Conservation (phyloP, 257 asterid species). For the Echites panduratus region DNA sequence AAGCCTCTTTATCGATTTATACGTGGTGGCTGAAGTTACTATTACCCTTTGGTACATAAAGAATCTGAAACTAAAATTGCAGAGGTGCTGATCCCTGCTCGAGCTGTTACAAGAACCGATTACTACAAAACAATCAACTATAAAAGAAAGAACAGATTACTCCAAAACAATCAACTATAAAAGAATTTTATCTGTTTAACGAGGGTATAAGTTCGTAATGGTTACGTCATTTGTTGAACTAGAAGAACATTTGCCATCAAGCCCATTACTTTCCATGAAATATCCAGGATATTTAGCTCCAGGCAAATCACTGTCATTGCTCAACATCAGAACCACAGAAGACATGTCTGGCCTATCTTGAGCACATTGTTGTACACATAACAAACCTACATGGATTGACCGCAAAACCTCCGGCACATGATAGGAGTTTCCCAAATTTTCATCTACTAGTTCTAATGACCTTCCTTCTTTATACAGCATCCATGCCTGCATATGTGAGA, state of each 20-base stretch:
- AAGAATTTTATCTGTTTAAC: not conserved
- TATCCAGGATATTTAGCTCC: slow-evolving; percentile 30
- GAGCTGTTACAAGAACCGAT: not conserved
- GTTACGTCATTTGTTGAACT: not conserved
- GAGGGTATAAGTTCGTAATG: not conserved
- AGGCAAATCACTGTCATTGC: slow-evolving; percentile 28
- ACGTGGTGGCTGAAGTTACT: too few relatives aligned
- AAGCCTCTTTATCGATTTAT: not conserved
- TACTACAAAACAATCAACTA: not conserved
- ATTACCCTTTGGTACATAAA: not conserved
- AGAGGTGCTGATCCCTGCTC: not conserved
- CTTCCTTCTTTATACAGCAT: slow-evolving; percentile 23
- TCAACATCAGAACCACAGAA: slow-evolving; percentile 27
- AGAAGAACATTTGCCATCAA: not conserved
- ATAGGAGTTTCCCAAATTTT: slow-evolving; percentile 8
- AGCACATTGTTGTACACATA: slow-evolving; percentile 34
- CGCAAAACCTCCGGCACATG: slow-evolving; percentile 20
- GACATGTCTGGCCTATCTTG: slow-evolving; percentile 39
- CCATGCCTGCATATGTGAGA: slow-evolving; percentile 26
- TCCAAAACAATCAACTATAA: not conserved
- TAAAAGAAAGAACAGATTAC: not conserved
- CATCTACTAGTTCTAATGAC: slow-evolving; percentile 20
- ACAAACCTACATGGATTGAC: slow-evolving; percentile 30
- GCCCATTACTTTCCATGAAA: slow-evolving; percentile 19
- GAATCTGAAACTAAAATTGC: not conserved